phyloP scores from a whole-genome alignment of 2,329 filamentous ascomycete genomes.

The Sclerotinia minor region DNA sequence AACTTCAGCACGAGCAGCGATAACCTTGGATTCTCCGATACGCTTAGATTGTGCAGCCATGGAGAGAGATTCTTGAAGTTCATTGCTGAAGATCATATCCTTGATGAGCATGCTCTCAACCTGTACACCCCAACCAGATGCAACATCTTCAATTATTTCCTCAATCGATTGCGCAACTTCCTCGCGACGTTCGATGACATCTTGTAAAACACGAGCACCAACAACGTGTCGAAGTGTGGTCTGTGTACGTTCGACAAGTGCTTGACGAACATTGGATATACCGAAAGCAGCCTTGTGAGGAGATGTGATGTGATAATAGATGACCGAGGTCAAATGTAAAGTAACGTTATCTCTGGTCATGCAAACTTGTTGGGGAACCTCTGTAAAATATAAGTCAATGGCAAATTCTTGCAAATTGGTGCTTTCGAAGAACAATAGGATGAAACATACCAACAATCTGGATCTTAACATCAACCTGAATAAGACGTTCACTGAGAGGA shows the following conservation, averaged over 20 bases:
- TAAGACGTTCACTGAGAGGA: constrained; percentile 84
- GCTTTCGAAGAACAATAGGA: background rate
- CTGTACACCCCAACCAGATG: constrained; percentile 88
- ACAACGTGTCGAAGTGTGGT: constrained; percentile 97
- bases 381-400: constrained; percentile 41
- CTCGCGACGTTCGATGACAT: constrained; percentile 97
- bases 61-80: constrained; percentile 91
- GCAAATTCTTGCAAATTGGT: background rate
- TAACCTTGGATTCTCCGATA: constrained; percentile 97
- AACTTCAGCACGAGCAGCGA: constrained; percentile 94
- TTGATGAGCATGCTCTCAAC: constrained; percentile 99
- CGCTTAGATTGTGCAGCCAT: constrained; percentile 99
- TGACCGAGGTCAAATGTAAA: constrained; percentile 89
- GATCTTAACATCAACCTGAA: constrained; percentile 97
- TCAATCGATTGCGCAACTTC: constrained; percentile 93
- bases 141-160: constrained; percentile 97
- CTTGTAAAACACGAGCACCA: constrained; percentile 90
- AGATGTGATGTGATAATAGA: constrained; percentile 96
- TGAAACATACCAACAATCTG: constrained; percentile 72
- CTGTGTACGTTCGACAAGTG: constrained; percentile 96
- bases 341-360: constrained; percentile 99
- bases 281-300: constrained; percentile 98
- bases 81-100: constrained; percentile 95
- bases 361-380: constrained; percentile 94
- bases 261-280: constrained; percentile 90